A percentile compares a stretch with the other conserved stretches of the same genome.
Evolutionary conservation across 768 basidiomycete species (phyloP).

Genomic region (Calvatia gigantea): DNA sequence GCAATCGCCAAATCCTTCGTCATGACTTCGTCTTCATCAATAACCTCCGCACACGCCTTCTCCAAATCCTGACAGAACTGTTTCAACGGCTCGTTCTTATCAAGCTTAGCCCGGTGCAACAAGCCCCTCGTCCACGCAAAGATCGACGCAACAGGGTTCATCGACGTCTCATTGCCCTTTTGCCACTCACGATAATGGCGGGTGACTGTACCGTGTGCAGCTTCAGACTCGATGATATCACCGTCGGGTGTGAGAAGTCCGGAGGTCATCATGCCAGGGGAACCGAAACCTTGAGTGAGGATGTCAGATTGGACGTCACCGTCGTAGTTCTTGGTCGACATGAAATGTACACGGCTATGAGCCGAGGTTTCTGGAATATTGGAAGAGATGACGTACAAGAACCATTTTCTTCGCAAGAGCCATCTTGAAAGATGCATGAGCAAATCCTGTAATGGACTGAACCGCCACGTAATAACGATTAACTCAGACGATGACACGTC

Average conservation of each 20-base stretch:
- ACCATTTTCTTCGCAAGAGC: conserved; percentile 76
- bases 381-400: conserved; percentile 36
- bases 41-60: conserved; percentile 86
- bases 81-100: conserved; percentile 70
- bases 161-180: conserved; percentile 96
- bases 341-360: conserved; percentile 55
- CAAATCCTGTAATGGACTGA: conserved; percentile 90
- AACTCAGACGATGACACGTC: not conserved
- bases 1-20: conserved; percentile 96
- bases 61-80: conserved; percentile 81
- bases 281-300: conserved; percentile 96
- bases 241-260: conserved; percentile 97
- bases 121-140: conserved; percentile 98
- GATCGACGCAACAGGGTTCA: conserved; percentile 98
- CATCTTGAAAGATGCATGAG: conserved; percentile 98
- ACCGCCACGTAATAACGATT: not conserved
- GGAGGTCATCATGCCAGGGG: conserved; percentile 96
- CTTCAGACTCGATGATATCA: conserved; percentile 88
- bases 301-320: conserved; percentile 93
- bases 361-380: not conserved
- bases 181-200: conserved; percentile 97
- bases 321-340: conserved; percentile 97
- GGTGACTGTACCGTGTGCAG: conserved; percentile 95
- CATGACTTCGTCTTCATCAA: conserved; percentile 89
- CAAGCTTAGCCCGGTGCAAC: conserved; percentile 88